Evolutionary conservation across 2,329 filamentous ascomycete species (phyloP).

Genomic region (Endothia cerciana): DNA sequence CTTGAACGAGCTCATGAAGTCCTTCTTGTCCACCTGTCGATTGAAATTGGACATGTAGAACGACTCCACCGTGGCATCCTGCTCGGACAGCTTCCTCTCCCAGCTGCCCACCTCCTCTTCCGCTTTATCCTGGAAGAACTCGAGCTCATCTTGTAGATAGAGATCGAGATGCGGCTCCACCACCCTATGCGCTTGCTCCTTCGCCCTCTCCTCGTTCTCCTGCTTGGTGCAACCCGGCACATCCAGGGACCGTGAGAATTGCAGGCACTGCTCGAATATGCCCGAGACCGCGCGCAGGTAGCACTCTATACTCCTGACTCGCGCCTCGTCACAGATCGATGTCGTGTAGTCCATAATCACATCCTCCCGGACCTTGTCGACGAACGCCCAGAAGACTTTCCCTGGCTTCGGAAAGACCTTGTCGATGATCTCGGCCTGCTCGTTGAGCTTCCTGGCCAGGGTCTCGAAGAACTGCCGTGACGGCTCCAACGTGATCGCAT

Average conservation of each 20-base stretch:
- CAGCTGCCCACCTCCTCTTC: conserved; percentile 79
- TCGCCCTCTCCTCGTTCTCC: conserved; percentile 66
- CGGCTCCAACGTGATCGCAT: conserved; percentile 76
- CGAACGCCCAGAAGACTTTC: conserved; percentile 74
- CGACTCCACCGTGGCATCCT: conserved; percentile 87
- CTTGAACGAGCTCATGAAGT: conserved; percentile 95
- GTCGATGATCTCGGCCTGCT: conserved; percentile 78
- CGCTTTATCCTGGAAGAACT: conserved; percentile 78
- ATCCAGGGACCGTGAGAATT: conserved; percentile 73
- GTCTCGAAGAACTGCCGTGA: conserved; percentile 80
- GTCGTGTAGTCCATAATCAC: conserved; percentile 86
- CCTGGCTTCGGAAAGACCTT: conserved; percentile 76
- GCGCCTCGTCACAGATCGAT: conserved; percentile 83
- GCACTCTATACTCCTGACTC: conserved; percentile 71
- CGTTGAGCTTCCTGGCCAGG: conserved; percentile 75
- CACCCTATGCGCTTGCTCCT: conserved; percentile 68
- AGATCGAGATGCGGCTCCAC: conserved; percentile 95
- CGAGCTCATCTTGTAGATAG: conserved; percentile 89
- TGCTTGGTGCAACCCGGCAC: conserved; percentile 66
- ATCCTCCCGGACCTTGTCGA: conserved; percentile 83
- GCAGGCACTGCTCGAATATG: conserved; percentile 82
- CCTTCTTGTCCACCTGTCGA: conserved; percentile 91
- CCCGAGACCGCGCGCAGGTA: conserved; percentile 88
- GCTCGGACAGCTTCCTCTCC: conserved; percentile 90
- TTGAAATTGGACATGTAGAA: conserved; percentile 97